Percentiles rank a stretch among this genome's conserved stretches.
Evolutionary conservation across 257 asterid species (phyloP).

Genomic region (Galeopsis tetrahit): DNA sequence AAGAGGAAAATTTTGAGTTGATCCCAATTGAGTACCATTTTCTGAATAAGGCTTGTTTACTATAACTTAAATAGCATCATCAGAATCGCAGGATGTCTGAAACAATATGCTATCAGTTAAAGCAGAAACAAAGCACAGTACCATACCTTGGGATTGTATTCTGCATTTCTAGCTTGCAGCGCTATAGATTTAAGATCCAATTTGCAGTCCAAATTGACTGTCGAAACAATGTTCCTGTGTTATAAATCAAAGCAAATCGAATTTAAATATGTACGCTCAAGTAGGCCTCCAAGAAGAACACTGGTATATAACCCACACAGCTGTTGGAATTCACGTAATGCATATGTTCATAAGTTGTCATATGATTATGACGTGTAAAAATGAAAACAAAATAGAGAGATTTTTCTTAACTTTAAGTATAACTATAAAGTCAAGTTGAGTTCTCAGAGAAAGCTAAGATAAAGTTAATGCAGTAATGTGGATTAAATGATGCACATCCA

Average conservation of each 20-base stretch:
- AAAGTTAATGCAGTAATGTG: neutral
- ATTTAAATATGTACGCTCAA: neutral
- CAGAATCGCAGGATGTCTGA: conserved; percentile 8
- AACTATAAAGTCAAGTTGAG: neutral
- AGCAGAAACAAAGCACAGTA: neutral
- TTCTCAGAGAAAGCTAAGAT: neutral
- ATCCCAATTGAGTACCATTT: neutral
- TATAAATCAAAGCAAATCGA: conserved; percentile 9
- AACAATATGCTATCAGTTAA: neutral
- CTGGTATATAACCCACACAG: neutral
- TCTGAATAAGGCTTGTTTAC: neutral
- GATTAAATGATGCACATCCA: neutral
- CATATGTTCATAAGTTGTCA: neutral
- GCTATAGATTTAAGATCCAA: conserved; percentile 93
- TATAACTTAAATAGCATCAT: neutral
- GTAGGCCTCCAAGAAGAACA: neutral
- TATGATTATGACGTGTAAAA: neutral
- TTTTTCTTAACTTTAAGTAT: neutral
- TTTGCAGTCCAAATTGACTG: conserved; percentile 89
- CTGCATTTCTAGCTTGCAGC: conserved; percentile 90
- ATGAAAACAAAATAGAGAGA: neutral
- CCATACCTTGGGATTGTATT: conserved; percentile 87
- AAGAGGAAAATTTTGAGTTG: neutral
- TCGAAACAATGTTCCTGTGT: conserved; percentile 83
- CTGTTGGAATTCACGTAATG: neutral